Percentiles rank a stretch among this genome's conserved stretches.
These are phyloP conservation scores for Metarhizium rileyi DNA, from an alignment of 2,329 filamentous ascomycete genomes.

Conservation along the genomic window DNA sequence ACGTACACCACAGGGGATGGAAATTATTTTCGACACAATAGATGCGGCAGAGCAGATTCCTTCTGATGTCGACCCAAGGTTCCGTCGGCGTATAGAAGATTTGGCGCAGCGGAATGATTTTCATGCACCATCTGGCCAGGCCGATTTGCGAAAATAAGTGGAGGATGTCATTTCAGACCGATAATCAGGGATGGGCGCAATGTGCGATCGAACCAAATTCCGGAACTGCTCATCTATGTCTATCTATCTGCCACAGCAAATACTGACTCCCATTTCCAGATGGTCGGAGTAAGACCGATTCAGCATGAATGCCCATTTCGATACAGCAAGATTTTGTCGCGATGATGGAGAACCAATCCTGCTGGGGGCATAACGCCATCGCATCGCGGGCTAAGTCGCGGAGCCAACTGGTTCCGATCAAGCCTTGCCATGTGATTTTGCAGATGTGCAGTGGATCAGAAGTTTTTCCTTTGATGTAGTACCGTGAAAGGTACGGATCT, in stretches of 20 bases:
- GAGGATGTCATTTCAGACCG: slow-evolving; percentile 68
- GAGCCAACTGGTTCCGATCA: slow-evolving; percentile 44
- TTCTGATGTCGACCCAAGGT: slow-evolving; percentile 66
- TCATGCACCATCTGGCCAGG: slow-evolving; percentile 68
- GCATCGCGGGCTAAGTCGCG: slow-evolving; percentile 36
- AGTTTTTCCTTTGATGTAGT: slow-evolving; percentile 30
- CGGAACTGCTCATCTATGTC: slow-evolving; percentile 32
- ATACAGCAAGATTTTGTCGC: slow-evolving; percentile 41
- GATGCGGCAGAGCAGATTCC: slow-evolving; percentile 49
- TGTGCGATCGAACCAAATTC: slow-evolving; percentile 49
- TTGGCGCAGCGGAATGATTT: slow-evolving; percentile 78
- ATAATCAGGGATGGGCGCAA: slow-evolving; percentile 52
- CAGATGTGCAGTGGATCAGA: slow-evolving; percentile 25
- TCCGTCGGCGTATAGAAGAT: slow-evolving; percentile 80
- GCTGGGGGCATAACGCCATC: slow-evolving; percentile 31
- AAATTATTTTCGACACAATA: slow-evolving; percentile 69
- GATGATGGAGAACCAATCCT: slow-evolving; percentile 46
- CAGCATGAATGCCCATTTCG: slow-evolving; percentile 33
- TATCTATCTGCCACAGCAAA: slow-evolving; percentile 49
- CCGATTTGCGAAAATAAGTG: slow-evolving; percentile 66
- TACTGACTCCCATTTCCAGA: slow-evolving; percentile 41
- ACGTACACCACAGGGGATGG: slow-evolving; percentile 64
- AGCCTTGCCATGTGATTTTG: slow-evolving; percentile 50
- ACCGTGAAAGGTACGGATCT: slow-evolving; percentile 61
- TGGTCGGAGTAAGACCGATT: slow-evolving; percentile 45